phyloP scores from a whole-genome alignment of 805 yeast genomes.

The Grigorovia yakushimaensis region DNA sequence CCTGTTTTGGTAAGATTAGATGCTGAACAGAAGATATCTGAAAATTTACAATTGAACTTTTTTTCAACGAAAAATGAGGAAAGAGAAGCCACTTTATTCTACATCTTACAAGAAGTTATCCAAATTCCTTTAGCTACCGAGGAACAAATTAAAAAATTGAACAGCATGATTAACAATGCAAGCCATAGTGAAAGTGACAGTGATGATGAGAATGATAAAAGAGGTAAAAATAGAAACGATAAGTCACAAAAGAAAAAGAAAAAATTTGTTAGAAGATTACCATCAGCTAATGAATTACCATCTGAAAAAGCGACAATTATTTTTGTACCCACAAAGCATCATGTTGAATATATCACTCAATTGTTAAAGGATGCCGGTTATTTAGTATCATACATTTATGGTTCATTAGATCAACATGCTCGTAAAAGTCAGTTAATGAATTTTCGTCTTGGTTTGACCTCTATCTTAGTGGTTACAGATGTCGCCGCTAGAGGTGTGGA shows the following conservation, averaged over 20 bases:
- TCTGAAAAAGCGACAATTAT: constrained; percentile 80
- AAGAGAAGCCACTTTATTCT: constrained; percentile 77
- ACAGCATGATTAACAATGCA: constrained; percentile 36
- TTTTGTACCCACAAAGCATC: constrained; percentile 95
- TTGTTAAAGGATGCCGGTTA: constrained; percentile 72
- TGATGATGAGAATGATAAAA: constrained; percentile 20
- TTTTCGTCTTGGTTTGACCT: constrained; percentile 75
- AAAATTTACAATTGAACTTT: constrained; percentile 83
- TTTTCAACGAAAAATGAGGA: constrained; percentile 73
- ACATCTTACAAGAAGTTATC: constrained; percentile 72
- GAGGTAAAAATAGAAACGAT: too few relatives aligned
- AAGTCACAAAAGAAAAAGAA: constrained; percentile 31
- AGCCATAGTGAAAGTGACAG: constrained; percentile 44
- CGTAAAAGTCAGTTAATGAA: constrained; percentile 80
- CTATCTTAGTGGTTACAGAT: constrained; percentile 91
- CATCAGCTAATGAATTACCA: constrained; percentile 77
- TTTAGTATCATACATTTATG: constrained; percentile 82
- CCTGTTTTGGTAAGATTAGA: constrained; percentile 91
- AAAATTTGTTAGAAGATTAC: constrained; percentile 44
- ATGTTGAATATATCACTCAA: constrained; percentile 79
- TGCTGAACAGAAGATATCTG: constrained; percentile 85
- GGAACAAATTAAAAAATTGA: constrained; percentile 51
- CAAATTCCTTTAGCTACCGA: constrained; percentile 71
- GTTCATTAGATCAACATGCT: constrained; percentile 91
- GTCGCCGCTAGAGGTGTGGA: constrained; percentile 99